phyloP scores from a whole-genome alignment of 169 alveolate genomes.

The Babesia bovis region DNA sequence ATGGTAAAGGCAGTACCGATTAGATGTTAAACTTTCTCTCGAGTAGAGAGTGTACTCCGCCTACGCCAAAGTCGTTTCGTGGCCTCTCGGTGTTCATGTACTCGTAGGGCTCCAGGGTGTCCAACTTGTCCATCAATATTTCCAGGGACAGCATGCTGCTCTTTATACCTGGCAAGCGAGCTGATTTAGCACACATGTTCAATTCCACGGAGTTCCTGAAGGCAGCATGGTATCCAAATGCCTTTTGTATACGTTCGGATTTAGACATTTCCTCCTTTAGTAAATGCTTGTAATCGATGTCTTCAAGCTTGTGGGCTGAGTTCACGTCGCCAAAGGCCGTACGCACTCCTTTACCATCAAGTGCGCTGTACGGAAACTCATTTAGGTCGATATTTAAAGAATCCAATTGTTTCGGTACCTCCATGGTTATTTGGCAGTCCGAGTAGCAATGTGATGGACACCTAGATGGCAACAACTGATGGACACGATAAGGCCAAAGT shows the following conservation, averaged over 20 bases:
- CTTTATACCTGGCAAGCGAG: constrained; percentile 68
- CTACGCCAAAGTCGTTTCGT: constrained; percentile 56
- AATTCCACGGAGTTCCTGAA: constrained; percentile 56
- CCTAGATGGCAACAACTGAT: too few species aligned
- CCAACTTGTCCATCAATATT: constrained; percentile 64
- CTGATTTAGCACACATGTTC: constrained; percentile 57
- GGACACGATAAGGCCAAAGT: too few species aligned
- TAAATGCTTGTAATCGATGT: constrained; percentile 56
- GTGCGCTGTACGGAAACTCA: constrained; percentile 40
- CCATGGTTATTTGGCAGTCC: too few species aligned
- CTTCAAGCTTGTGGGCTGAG: constrained; percentile 30
- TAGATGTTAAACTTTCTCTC: constrained; percentile 42
- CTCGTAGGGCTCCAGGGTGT: constrained; percentile 56
- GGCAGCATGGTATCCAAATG: constrained; percentile 56
- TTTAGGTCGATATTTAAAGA: constrained; percentile 48
- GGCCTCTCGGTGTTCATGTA: constrained; percentile 65
- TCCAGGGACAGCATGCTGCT: constrained; percentile 66
- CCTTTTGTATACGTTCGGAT: constrained; percentile 26
- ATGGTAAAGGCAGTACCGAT: too few species aligned
- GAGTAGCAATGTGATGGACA: too few species aligned
- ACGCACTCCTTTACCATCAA: constrained; percentile 36
- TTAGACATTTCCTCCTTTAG: constrained; percentile 28
- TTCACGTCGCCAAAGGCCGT: constrained; percentile 28
- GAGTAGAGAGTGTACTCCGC: constrained; percentile 59
- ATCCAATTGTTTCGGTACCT: not conserved